Percentiles rank a stretch among this genome's conserved stretches.
phyloP scores from a whole-genome alignment of 2,329 filamentous ascomycete genomes.

The Graphilbum ipis-grandicollis region DNA sequence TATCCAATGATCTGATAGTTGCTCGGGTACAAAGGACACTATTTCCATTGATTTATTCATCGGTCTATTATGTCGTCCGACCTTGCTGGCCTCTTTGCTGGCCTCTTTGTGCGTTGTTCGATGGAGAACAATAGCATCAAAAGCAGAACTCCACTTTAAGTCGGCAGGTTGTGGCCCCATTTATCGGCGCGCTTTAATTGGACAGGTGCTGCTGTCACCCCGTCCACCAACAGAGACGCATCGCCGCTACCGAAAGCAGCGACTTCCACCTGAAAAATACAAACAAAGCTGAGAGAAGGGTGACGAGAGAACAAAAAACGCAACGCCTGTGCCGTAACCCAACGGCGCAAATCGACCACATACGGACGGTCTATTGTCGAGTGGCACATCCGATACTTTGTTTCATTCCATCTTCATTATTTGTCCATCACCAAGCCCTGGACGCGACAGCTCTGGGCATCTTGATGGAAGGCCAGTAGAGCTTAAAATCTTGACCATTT shows the following conservation, averaged over 20 bases:
- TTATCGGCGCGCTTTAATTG: constrained; percentile 6
- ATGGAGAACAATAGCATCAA: too few relatives aligned
- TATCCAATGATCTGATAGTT: too few relatives aligned
- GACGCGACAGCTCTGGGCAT: not conserved
- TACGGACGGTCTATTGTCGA: not conserved
- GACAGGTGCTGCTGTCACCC: constrained; percentile 1
- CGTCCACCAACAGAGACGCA: constrained; percentile 1
- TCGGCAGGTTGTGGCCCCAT: not conserved
- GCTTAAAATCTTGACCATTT: too few relatives aligned
- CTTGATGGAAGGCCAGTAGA: constrained; percentile 5
- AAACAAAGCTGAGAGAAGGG: constrained; percentile 4
- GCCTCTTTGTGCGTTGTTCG: too few relatives aligned
- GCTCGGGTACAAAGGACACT: too few relatives aligned
- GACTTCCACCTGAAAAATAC: constrained; percentile 3
- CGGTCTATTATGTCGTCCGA: too few relatives aligned
- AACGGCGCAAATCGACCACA: not conserved
- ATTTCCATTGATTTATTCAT: too few relatives aligned
- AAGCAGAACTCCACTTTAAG: not conserved
- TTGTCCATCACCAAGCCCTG: not conserved
- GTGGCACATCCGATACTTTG: too few relatives aligned
- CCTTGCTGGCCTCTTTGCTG: too few relatives aligned
- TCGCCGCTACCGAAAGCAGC: constrained; percentile 7
- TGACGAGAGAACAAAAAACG: not conserved
- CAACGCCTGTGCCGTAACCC: not conserved
- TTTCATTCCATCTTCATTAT: not conserved